Evolutionary conservation across 1,139 yeast genomes (phyloP).

Genomic region (Blastobotrys ciferrii): DNA sequence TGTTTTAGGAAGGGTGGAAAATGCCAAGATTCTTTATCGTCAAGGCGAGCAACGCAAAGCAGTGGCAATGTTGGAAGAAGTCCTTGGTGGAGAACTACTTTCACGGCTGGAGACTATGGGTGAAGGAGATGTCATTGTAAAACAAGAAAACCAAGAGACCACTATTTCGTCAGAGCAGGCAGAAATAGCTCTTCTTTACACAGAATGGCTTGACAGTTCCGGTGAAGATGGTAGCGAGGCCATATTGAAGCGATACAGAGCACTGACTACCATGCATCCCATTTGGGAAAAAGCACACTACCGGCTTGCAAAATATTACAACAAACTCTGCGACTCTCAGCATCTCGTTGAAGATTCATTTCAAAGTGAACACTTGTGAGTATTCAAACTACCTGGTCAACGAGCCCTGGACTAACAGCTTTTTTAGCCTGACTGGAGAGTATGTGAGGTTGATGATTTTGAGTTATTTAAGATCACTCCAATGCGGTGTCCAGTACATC

Average conservation of each 20-base stretch:
- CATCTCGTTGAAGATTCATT: conserved; percentile 39
- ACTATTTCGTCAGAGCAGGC: conserved; percentile 24
- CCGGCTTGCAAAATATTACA: conserved; percentile 75
- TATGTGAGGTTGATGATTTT: conserved; percentile 64
- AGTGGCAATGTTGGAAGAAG: conserved; percentile 59
- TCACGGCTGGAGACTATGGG: conserved; percentile 14
- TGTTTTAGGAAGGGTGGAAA: conserved; percentile 65
- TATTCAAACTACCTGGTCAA: background rate
- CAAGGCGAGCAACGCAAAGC: conserved; percentile 91
- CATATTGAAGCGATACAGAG: conserved; percentile 65
- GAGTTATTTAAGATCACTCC: conserved; percentile 65
- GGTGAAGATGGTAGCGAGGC: conserved; percentile 79
- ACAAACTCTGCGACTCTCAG: conserved; percentile 69
- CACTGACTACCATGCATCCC: conserved; percentile 56
- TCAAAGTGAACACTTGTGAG: conserved; percentile 33
- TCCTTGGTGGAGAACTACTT: conserved; percentile 31
- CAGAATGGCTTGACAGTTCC: conserved; percentile 86
- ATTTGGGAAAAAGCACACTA: conserved; percentile 80
- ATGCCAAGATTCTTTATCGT: conserved; percentile 84
- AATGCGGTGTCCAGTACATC: conserved; percentile 64
- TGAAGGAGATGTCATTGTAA: conserved; percentile 1
- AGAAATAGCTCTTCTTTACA: conserved; percentile 60
- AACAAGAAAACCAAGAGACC: conserved; percentile 5
- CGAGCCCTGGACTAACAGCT: conserved; percentile 1
- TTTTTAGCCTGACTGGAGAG: conserved; percentile 49